These are phyloP conservation scores for Cyberlindnera mississippiensis DNA, from an alignment of 805 yeast species.

Conservation along the genomic window DNA sequence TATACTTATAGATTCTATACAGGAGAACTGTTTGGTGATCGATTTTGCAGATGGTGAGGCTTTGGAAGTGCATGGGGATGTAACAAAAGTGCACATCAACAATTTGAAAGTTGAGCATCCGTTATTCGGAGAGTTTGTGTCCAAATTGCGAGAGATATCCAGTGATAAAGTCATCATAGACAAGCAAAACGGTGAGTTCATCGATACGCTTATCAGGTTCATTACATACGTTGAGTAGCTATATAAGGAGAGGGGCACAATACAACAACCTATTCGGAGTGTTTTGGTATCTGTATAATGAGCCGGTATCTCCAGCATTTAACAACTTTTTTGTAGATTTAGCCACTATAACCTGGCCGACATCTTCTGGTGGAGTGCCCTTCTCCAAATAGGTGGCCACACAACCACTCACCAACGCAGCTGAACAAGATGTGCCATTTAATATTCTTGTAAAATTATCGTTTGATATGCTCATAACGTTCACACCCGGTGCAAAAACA, in stretches of 20 bases:
- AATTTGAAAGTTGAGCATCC: neutral
- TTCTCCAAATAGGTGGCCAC: conserved; percentile 50
- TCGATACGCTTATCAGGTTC: conserved; percentile 12
- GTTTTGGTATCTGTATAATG: neutral
- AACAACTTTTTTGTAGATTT: conserved; percentile 34
- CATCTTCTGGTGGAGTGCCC: conserved; percentile 41
- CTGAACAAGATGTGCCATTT: conserved; percentile 79
- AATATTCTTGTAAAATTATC: conserved; percentile 27
- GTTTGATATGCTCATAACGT: conserved; percentile 50
- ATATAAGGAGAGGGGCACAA: conserved; percentile 5
- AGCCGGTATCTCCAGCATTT: neutral
- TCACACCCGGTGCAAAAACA: conserved; percentile 76
- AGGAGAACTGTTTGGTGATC: too few relatives aligned
- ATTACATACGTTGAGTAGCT: neutral
- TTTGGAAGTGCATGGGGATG: neutral
- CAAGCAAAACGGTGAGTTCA: conserved; percentile 1
- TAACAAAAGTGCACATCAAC: neutral
- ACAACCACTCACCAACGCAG: conserved; percentile 66
- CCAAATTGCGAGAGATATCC: neutral
- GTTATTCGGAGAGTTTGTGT: neutral
- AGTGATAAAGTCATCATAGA: neutral
- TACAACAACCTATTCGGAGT: conserved; percentile 13
- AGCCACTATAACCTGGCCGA: conserved; percentile 39
- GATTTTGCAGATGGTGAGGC: neutral
- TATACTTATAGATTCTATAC: too few relatives aligned